phyloP scores from a whole-genome alignment of 148 eudicot genomes.

The Nepenthes mirabilis region DNA sequence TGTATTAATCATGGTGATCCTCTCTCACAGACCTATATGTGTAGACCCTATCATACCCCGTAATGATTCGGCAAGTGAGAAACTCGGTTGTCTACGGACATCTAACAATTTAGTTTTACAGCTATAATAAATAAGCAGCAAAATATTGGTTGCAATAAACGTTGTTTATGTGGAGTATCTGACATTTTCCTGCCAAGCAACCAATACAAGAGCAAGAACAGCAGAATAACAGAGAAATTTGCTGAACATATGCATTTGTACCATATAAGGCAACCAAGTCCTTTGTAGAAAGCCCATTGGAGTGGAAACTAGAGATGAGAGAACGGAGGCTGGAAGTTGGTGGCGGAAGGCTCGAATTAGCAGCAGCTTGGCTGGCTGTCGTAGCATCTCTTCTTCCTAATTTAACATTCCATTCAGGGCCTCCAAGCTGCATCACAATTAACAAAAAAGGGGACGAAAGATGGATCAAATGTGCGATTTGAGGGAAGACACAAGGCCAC shows the following conservation, averaged over 20 bases:
- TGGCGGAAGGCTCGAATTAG: conserved; percentile 44
- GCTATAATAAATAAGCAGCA: too few relatives aligned
- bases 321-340: conserved; percentile 27
- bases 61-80: too few relatives aligned
- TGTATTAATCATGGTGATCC: neutral
- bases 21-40: too few relatives aligned
- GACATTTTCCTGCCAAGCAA: neutral
- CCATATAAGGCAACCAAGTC: conserved; percentile 55
- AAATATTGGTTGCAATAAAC: too few relatives aligned
- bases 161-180: too few relatives aligned
- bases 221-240: neutral
- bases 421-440: conserved; percentile 35
- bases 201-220: neutral
- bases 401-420: conserved; percentile 45
- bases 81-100: too few relatives aligned
- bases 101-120: too few relatives aligned
- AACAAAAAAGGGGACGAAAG: neutral
- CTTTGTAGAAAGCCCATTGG: conserved; percentile 37
- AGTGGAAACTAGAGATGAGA: conserved; percentile 31
- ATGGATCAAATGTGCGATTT: neutral
- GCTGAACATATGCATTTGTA: neutral
- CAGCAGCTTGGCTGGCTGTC: conserved; percentile 40
- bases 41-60: too few relatives aligned
- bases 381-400: conserved; percentile 53
- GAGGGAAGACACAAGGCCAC: neutral